Percentiles rank a stretch among this genome's conserved stretches.
Conservation (phyloP, 495 filamentous ascomycete genomes). For the Cercophora scortea region DNA sequence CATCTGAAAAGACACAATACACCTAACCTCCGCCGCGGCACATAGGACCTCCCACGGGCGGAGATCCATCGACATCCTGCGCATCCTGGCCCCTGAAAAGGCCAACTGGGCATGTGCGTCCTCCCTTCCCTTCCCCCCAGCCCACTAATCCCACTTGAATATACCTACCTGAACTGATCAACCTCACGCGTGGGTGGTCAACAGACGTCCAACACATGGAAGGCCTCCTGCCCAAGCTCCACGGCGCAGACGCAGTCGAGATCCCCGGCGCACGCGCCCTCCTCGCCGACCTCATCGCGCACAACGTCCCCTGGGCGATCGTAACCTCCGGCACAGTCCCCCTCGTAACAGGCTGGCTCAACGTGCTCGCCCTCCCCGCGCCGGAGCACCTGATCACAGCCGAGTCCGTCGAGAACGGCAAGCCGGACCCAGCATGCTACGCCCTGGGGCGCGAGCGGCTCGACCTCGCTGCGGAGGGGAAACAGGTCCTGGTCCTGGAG, state of each 20-base stretch:
- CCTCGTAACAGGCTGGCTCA: constrained; percentile 79
- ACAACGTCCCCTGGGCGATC: constrained; percentile 72
- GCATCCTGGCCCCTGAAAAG: constrained; percentile 64
- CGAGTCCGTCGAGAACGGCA: constrained; percentile 78
- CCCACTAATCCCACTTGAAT: not conserved
- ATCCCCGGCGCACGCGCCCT: constrained; percentile 58
- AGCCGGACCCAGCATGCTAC: constrained; percentile 87
- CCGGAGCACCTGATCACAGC: constrained; percentile 73
- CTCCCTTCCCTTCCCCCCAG: no score
- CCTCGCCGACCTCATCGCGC: constrained; percentile 30
- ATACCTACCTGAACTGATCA: not conserved
- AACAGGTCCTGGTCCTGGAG: constrained; percentile 71
- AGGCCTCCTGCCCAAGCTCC: constrained; percentile 63
- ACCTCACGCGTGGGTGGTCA: no score
- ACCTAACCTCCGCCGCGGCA: not conserved
- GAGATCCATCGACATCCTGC: constrained; percentile 72
- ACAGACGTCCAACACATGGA: constrained; percentile 79
- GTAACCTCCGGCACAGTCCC: constrained; percentile 83
- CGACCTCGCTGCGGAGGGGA: constrained; percentile 34
- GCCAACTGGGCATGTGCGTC: constrained; percentile 87
- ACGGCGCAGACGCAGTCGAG: constrained; percentile 71
- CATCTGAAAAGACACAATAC: not conserved
- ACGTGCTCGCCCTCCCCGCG: constrained; percentile 63
- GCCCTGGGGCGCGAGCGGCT: constrained; percentile 58
- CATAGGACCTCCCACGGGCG: constrained; percentile 72